Base-by-base conservation (phyloP, 2,329 filamentous ascomycete species). In the Paramyrothecium sp. region DNA sequence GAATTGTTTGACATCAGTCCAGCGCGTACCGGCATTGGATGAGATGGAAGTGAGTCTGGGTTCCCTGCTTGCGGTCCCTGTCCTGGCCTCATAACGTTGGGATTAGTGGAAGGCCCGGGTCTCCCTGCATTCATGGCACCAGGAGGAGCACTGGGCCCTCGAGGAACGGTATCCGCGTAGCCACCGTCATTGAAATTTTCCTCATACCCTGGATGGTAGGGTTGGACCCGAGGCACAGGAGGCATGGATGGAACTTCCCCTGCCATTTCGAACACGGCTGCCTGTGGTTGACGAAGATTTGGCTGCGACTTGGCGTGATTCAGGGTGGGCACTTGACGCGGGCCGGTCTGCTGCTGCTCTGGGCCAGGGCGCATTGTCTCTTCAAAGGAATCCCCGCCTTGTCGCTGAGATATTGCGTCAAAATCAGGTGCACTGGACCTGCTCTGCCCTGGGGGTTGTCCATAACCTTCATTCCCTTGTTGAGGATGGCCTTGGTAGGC, bases 261-360 rank as follows among this genome's bases (percentile, higher is more conserved):
- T 2, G 84, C 86, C 81, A 93, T 89, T 66, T 92, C 90, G 63
- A 92, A 92, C 1, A 90, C 81, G 10, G 89, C 89, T 2, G 85
- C 79, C 64, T 90, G 85, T 3, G 83, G 81, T 62, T 86, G 81
- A 38, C 84, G 79, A 57, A 89, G 73, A 66, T 89, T 83, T 30
- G 88, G 87, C 66, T 90, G 88, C 12, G 88, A 90, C 61, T 87
- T 87, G 17, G 86, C 84, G 58, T 82, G 81, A 58, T 78, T 83
- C 53, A 88, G 70, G 62, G 84, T 80, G 21, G 80, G 82, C 41
- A 74, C 79, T 67, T 75, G 80, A 63, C 73, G 82, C 55, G 73
- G 81, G 59, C 75, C 81, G 56, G 70, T 78, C 56, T 83, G 80
- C n/a, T 78, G 71, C 60, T 73, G 76, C 55, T 76, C 72, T 22